Base-by-base conservation (phyloP, 2,329 filamentous ascomycete genomes). In the Paecilomyces sp. region DNA sequence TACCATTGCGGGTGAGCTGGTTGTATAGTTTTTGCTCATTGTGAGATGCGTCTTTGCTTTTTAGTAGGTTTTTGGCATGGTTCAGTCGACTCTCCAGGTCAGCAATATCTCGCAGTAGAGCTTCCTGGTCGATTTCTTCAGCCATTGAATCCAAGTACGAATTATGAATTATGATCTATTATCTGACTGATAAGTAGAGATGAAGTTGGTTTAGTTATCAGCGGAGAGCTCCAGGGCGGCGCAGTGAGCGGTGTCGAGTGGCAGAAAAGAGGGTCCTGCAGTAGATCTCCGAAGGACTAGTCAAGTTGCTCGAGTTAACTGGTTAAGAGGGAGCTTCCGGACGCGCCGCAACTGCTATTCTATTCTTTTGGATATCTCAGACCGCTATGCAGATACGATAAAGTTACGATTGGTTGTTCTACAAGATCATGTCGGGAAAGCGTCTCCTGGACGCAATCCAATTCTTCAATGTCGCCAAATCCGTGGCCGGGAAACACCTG, bases 381-480 rank as follows among this genome's bases (percentile, higher is more conserved):
- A 22, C 30, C 59, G 62, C 60, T 53, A 69, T 70, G 68, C 63
- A 56, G 64, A 63, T 58, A 58, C 55, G 55, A 54, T 61, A 59
- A 62, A 50, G n/a, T 54, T 55, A 55, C 58, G n/a, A 34, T 33
- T 33, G 28, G 5, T 33, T n/a, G 7, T 15, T 13, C 12, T 53
- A 25, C 22, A 30, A 24, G 51, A 53, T 3, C 28, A 84, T 84
- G 82, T 78, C 81, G 58, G 81, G 81, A 60, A 81, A 84, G 83
- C 77, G 87, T 84, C 77, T 85, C 81, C 70, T 92, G 71, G 90
- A 92, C 77, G 79, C 89, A 67, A 85, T 87, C 65, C 84, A 87
- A 62, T 80, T 92, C 64, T 80, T 88, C 73, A 85, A 83, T 78
- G 89, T 86, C 70, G 88, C 88, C 56, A 84, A 86, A 61, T 83